Evolutionary conservation across 306 rosid genomes (phyloP).

Genomic region (Quercus aquifolioides): DNA sequence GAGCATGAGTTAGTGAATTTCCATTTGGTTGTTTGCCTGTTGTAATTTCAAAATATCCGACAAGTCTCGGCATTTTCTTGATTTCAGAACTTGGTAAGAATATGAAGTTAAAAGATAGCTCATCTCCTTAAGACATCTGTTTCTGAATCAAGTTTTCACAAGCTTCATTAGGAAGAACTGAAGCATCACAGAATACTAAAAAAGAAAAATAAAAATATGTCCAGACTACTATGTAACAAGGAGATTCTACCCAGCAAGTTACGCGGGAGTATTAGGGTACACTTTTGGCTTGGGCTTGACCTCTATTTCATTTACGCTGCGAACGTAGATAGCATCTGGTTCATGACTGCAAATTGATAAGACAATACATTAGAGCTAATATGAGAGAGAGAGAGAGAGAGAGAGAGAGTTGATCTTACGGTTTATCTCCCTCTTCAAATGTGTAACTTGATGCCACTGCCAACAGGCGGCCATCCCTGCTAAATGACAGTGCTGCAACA

Average conservation of each 20-base stretch:
- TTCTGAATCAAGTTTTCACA: not conserved
- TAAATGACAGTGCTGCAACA: slow-evolving; percentile 92
- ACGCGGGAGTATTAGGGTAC: slow-evolving; percentile 66
- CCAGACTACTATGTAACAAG: not conserved
- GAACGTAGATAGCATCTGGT: slow-evolving; percentile 84
- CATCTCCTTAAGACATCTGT: not conserved
- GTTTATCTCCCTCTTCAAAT: slow-evolving; percentile 83
- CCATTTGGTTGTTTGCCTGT: no score
- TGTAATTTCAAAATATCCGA: no score
- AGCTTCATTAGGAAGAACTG: slow-evolving; percentile 18
- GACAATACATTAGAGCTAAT: not conserved
- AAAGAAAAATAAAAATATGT: not conserved
- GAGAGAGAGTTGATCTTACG: slow-evolving; percentile 31
- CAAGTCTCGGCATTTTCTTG: no score
- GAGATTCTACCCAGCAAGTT: slow-evolving; percentile 6
- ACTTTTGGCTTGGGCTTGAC: slow-evolving; percentile 99
- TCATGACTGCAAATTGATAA: slow-evolving; percentile 64
- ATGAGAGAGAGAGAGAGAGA: not conserved
- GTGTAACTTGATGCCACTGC: slow-evolving; percentile 99
- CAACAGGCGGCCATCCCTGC: slow-evolving; percentile 90
- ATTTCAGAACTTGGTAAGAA: not conserved
- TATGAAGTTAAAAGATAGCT: not conserved
- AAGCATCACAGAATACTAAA: slow-evolving; percentile 4
- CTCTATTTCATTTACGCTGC: slow-evolving; percentile 88
- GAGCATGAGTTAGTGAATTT: no score